A percentile compares a stretch with the other conserved stretches of the same genome.
Evolutionary conservation across 2,329 filamentous ascomycete species (phyloP).

Genomic region (Neoscytalidium dimidiatum): DNA sequence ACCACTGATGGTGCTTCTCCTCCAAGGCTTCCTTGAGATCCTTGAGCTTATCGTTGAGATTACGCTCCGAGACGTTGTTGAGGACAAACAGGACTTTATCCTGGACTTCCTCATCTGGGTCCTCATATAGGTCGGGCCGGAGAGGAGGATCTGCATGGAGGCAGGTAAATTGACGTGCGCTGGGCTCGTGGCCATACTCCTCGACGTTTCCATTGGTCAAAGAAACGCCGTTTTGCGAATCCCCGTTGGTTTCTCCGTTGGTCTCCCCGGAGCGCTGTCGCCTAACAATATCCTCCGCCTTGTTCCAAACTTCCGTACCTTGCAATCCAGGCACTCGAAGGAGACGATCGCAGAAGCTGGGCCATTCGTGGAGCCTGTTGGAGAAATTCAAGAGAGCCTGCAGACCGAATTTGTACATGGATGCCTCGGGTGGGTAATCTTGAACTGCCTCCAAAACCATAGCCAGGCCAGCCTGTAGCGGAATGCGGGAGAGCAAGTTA

Average conservation of each 20-base stretch:
- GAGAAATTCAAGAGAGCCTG: conserved; percentile 91
- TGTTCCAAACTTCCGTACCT: conserved; percentile 80
- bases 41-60: conserved; percentile 78
- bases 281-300: conserved; percentile 77
- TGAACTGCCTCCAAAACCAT: conserved; percentile 98
- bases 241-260: conserved; percentile 57
- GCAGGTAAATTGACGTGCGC: conserved; percentile 72
- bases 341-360: conserved; percentile 86
- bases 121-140: conserved; percentile 67
- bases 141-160: conserved; percentile 73
- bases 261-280: conserved; percentile 62
- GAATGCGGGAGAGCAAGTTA: conserved; percentile 84
- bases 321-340: conserved; percentile 79
- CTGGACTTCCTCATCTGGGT: conserved; percentile 81
- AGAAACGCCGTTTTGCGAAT: conserved; percentile 47
- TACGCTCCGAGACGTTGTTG: conserved; percentile 93
- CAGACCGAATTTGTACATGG: conserved; percentile 98
- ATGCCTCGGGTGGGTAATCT: conserved; percentile 77
- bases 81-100: conserved; percentile 94
- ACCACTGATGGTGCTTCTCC: conserved; percentile 89
- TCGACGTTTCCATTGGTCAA: conserved; percentile 67
- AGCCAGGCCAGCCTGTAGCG: conserved; percentile 88
- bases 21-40: conserved; percentile 80
- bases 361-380: conserved; percentile 84
- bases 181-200: conserved; percentile 51